phyloP scores from a whole-genome alignment of 2,329 filamentous ascomycete genomes.

The Zarea fungicola region DNA sequence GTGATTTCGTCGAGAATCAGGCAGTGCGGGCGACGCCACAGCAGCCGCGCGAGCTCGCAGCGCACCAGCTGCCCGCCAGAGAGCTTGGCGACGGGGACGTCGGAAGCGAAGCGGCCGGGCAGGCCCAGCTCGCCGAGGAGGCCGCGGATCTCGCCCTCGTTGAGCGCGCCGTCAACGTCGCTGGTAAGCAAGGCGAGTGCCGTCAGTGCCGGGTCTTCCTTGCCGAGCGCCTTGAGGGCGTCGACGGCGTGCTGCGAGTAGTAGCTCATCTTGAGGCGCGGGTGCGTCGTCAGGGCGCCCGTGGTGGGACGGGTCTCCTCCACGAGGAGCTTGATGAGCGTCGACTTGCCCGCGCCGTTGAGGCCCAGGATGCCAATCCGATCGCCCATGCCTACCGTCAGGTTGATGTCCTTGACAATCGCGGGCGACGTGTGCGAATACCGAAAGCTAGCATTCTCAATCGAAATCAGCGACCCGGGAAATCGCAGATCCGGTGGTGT shows the following conservation, averaged over 20 bases:
- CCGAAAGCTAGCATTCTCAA: constrained; percentile 63
- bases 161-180: constrained; percentile 46
- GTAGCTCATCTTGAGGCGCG: constrained; percentile 65
- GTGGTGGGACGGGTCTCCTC: constrained; percentile 51
- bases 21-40: constrained; percentile 65
- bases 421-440: constrained; percentile 42
- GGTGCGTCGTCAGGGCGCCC: constrained; percentile 60
- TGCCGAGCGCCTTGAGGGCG: constrained; percentile 53
- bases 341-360: constrained; percentile 80
- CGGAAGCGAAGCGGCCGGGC: constrained; percentile 63
- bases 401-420: constrained; percentile 57
- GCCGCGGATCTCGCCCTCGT: constrained; percentile 63
- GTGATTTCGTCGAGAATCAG: constrained; percentile 77
- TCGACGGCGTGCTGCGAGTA: constrained; percentile 80
- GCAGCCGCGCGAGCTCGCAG: constrained; percentile 60
- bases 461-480: constrained; percentile 64
- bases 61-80: constrained; percentile 74
- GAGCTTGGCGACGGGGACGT: constrained; percentile 66
- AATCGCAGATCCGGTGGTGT: constrained; percentile 66
- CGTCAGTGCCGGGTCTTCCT: constrained; percentile 48
- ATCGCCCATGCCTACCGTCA: constrained; percentile 69
- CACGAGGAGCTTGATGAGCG: constrained; percentile 67
- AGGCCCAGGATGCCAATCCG: constrained; percentile 71
- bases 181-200: constrained; percentile 58
- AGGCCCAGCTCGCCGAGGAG: constrained; percentile 66